Evolutionary conservation across 1,284 basidiomycete genomes (phyloP), one percentile per base, ranked within the genome.

Genomic region (Fomitopsis betulina): DNA sequence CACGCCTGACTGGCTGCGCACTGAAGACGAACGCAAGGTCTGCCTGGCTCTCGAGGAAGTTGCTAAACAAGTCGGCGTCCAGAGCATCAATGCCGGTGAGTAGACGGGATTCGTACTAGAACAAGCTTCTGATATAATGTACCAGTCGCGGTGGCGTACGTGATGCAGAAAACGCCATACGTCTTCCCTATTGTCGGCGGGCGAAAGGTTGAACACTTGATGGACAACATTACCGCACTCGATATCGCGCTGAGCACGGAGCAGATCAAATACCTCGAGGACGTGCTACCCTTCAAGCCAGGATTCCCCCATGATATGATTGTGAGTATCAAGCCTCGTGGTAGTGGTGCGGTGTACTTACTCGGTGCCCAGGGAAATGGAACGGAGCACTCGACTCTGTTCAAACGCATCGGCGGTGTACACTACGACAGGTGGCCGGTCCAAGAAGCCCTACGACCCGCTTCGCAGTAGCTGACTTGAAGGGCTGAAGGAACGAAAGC

Each of bases 201-300:
- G 0, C 74, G 81, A 51, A 83, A 82, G 62, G 68, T 79, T 49
- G 76, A 81, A 55, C 79, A 84, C 21, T 66, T 84, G 0, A 35
- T 72, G n/a, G 72, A 68, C 7, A 83, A 83, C 65, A 64, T 83
- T 52, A 73, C 81, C 51, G 79, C 78, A 0, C 73, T 84, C 21
- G 67, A 73, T 12, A 72, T 84, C 39, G 59, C 66, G 1, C 72
- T 84, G 27, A 71, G 70, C 5, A 54, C 63, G 2, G 75, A 76
- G 42, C 81, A 82, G 17, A 75, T 83, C 59, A 62, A 71, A 55
- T 72, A 70, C 51, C 57, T 83, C 5, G 81, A 82, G 60, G 69
- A 67, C n/a, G 62, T 75, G 7, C 7, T 74, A 8, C 69, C 74
- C 0, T 79, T 81, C 64, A 71, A 79, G 37, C 64, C 58, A 8